A percentile compares a stretch with the other conserved stretches of the same genome.
Conservation (phyloP, 139 green algal genomes). For the Tetradesmus lagerheimii region DNA sequence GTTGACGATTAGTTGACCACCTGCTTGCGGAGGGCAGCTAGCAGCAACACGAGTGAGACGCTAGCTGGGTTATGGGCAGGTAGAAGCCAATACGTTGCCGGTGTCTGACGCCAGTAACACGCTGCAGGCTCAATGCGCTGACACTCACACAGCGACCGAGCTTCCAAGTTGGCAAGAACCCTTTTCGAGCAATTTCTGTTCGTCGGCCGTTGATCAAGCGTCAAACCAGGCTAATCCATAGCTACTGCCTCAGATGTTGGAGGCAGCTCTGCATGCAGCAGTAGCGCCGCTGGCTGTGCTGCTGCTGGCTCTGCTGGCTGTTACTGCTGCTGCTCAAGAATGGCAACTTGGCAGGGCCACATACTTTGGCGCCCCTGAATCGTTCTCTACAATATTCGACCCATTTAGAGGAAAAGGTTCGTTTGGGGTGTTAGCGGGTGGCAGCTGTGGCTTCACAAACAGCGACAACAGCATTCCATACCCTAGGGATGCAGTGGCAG, state of each 20-base stretch:
- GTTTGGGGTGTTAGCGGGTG: slow-evolving; percentile 34
- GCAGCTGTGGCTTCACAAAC: slow-evolving; percentile 49
- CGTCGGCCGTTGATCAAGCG: too few species aligned
- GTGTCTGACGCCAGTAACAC: too few species aligned
- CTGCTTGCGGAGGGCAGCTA: neutral
- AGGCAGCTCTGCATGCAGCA: neutral
- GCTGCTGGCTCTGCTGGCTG: neutral
- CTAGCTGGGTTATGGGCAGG: too few species aligned
- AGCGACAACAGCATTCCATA: slow-evolving; percentile 39
- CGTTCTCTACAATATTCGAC: slow-evolving; percentile 22
- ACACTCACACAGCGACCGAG: too few species aligned
- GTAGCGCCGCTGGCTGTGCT: neutral
- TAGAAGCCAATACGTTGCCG: too few species aligned
- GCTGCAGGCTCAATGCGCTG: too few species aligned
- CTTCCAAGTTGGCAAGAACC: too few species aligned
- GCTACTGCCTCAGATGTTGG: too few species aligned
- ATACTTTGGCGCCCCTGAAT: slow-evolving; percentile 29
- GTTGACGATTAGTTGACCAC: too few species aligned
- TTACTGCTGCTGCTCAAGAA: neutral
- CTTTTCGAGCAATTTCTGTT: too few species aligned
- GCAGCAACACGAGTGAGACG: neutral
- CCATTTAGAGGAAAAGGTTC: slow-evolving; percentile 7
- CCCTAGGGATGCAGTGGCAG: slow-evolving; percentile 18
- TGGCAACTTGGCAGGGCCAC: slow-evolving; percentile 33
- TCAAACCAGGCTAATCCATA: too few species aligned